Base-by-base conservation (phyloP, 225 moss, liverwort and hornwort species). In the Sphagnum contortum region DNA sequence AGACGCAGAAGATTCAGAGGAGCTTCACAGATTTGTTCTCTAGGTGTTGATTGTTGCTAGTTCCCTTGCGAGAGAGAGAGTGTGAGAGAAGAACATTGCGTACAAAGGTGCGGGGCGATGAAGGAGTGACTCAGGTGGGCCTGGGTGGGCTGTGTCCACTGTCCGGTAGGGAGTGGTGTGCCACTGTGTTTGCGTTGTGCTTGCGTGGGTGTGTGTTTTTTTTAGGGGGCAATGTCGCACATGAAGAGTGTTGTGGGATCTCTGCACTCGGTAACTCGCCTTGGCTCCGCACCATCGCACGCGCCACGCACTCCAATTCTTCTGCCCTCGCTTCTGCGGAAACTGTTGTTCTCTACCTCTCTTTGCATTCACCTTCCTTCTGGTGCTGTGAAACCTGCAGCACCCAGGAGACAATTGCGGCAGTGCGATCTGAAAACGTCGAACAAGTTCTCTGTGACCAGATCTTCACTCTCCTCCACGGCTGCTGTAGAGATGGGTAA, bases 401-500 rank as follows among this genome's bases (percentile, higher is more conserved):
- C 60, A 44, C 62, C 50, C 49, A 45, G 57, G 56, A 13, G 54
- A 64, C 4, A 44, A 46, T 3, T 61, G 63, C 68, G 49, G 0
- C 44, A 48, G 66, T 59, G 69, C 47, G 65, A 14, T 3, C 3
- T 64, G 64, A 53, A 50, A 9, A 3, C n/a, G 2, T 45, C 50
- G 6, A 2, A 2, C 44, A 5, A 45, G 14, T 64, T 7, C 3
- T 64, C 59, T 12, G 6, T 59, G 54, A 66, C 50, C 75, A 78
- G 56, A 45, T 68, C 72, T 12, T 49, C 48, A 29, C 52, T 52
- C 12, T 54, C 69, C 11, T 64, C 60, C 48, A 1, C 12, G 57
- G 63, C 68, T 9, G 46, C 66, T 59, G 45, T 68, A 4, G 76
- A 71, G 65, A 94, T 91, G 91, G 91, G 72, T 51, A 69, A 67